Conservation (phyloP, 139 green algal genomes). For the Chlorella ohadii region DNA sequence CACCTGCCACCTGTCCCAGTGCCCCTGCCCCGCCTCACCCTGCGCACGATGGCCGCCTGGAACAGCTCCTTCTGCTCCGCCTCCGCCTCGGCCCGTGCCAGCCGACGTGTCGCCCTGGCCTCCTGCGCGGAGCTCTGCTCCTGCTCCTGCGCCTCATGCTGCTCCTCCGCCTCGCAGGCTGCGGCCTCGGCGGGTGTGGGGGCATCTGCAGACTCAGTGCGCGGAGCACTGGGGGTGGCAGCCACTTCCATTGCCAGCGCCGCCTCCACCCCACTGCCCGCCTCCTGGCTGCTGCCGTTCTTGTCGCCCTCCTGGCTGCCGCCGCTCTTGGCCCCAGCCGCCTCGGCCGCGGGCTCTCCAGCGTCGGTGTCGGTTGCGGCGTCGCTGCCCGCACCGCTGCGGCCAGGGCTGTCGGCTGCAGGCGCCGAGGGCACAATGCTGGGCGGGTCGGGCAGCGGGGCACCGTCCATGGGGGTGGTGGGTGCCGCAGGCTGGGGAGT, state of each 20-base stretch:
- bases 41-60: conserved; percentile 30
- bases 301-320: too few relatives aligned
- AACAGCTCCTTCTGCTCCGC: conserved; percentile 31
- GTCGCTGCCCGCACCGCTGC: neutral
- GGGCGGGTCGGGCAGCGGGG: neutral
- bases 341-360: too few relatives aligned
- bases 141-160: neutral
- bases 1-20: too few relatives aligned
- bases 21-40: neutral
- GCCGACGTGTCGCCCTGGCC: neutral
- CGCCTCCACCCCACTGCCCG: too few relatives aligned
- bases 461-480: neutral
- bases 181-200: neutral
- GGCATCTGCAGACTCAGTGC: too few relatives aligned
- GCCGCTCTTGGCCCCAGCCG: too few relatives aligned
- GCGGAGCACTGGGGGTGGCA: too few relatives aligned
- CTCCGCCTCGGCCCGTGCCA: conserved; percentile 13
- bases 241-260: too few relatives aligned
- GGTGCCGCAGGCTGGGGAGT: neutral
- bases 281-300: too few relatives aligned
- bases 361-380: too few relatives aligned
- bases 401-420: too few relatives aligned
- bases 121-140: conserved; percentile 16
- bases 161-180: too few relatives aligned
- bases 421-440: neutral